phyloP scores from a whole-genome alignment of 2,329 filamentous ascomycete species.

The Aureobasidium sp. region DNA sequence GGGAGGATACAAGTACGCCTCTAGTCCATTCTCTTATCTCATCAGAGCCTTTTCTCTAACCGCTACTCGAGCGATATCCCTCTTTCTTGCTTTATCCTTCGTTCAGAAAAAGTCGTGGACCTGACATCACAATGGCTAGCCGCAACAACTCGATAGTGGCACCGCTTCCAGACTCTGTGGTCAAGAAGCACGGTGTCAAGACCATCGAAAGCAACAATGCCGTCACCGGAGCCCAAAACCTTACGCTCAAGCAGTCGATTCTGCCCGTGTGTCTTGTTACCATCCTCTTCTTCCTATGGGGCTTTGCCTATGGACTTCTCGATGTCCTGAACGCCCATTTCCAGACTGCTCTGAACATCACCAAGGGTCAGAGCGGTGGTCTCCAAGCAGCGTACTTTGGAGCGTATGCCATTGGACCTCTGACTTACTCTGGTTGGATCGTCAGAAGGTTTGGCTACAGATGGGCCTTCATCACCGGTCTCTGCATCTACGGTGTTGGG shows the following conservation, averaged over 20 bases:
- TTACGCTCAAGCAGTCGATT: constrained; percentile 61
- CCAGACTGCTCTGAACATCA: constrained; percentile 39
- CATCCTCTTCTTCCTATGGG: constrained; percentile 58
- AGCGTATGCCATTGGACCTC: constrained; percentile 43
- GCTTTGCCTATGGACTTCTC: constrained; percentile 51
- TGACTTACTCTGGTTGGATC: constrained; percentile 44
- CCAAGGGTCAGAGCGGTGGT: constrained; percentile 37
- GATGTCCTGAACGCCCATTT: constrained; percentile 49
- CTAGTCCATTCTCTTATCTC: not conserved
- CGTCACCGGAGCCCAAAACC: constrained; percentile 6
- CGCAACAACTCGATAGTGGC: constrained; percentile 8
- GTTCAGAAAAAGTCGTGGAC: not conserved
- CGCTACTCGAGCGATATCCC: not conserved
- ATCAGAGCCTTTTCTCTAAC: not conserved
- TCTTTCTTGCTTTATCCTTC: not conserved
- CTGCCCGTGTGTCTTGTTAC: constrained; percentile 61
- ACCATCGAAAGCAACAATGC: constrained; percentile 12
- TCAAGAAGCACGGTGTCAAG: constrained; percentile 8
- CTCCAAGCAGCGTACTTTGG: constrained; percentile 46
- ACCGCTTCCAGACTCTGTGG: not conserved
- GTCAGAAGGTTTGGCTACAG: constrained; percentile 45
- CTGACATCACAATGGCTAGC: not conserved
- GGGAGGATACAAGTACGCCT: not conserved
- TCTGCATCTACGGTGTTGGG: constrained; percentile 50
- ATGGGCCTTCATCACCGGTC: constrained; percentile 43